Base-by-base conservation (phyloP, 75 land plant genomes). In the Gnetum montanum region DNA sequence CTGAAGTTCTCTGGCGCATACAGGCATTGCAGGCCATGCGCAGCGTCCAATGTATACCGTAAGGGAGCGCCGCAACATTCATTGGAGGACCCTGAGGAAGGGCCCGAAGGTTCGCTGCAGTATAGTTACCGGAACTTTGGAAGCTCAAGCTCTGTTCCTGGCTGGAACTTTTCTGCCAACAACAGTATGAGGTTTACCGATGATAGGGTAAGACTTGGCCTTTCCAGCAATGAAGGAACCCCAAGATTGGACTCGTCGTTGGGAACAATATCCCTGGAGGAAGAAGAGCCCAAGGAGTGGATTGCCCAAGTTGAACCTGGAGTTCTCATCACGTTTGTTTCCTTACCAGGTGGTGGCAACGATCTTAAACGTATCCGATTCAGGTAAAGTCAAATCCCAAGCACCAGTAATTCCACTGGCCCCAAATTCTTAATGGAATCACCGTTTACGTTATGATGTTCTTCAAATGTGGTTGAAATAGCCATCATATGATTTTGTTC, bases 301-400 rank as follows among this genome's bases (percentile, higher is more conserved):
- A 82, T 90, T 37, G 96, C 96, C 2, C 98, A 94, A 60, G 88
- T 94, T 27, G 98, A 94, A 70, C 98, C 96, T 1, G 98, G 98
- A 12, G 91, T 94, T 45, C 73, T 85, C 45, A 90, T 94, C 66
- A 94, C 96, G 23, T 86, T 94, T 61, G 56, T 90, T 49, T 69
- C 98, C 6, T 31, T 90, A 49, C 75, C 82, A 4, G 71, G 70
- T 23, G 98, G 98, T 27, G 87, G 85, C 13, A 94, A 94, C 51
- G 96, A 86, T 43, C 91, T 94, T 61, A 94, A 86, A 59, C 61
- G 91, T 45, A 90, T 94, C 49, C 74, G 88, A 35, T 94, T 94
- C 90, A 94, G 98, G 98, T 94, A 67, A 43, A 2, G 8, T 4
- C 46, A 28, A 31, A 52, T 24, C 54, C 8, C 6, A 23, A 54